Base-by-base conservation (phyloP, 306 rosid species). In the Carpinus viminea region DNA sequence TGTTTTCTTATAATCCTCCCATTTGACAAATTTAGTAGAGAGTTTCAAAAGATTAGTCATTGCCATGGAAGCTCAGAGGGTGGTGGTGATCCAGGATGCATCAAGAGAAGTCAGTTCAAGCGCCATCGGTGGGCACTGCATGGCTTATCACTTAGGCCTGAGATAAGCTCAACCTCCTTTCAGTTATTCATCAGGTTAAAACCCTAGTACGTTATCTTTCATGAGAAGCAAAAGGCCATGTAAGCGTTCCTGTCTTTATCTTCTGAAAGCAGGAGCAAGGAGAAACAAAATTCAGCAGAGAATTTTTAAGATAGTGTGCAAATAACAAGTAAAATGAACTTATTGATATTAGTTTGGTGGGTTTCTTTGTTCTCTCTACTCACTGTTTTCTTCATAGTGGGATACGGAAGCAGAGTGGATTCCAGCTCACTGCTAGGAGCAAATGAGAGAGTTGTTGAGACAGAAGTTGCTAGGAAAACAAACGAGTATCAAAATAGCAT, bases 21-120 rank as follows among this genome's bases (percentile, higher is more conserved):
- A 51, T 64, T 61, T 9, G 38, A 62, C 12, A 46, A 4, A 66
- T 60, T 11, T 55, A 75, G 75, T 28, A 16, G 18, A 6, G 2
- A 71, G 59, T 17, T 69, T 79, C 53, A 70, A 61, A 16, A 48
- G n/a, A 36, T 45, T 5, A 38, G 56, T 72, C 13, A 74, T 13
- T 28, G 52, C 66, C 12, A 84, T 87, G 82, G 92, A 41, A 54
- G 73, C 28, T 1, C 84, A 90, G 76, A 89, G 81, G 55, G 91
- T 91, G 55, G 87, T 90, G 76, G 91, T 90, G 85, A 88, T 93
- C 75, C 85, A 87, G 56, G 98, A 92, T 77, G 89, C 89, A 59
- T 78, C 85, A 2, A 85, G 76, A 75, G 88, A 90, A 51, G 73
- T 89, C 48, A 83, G 88, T 74, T 53, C 75, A 59, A 85, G 48